A percentile compares a stretch with the other conserved stretches of the same genome.
Evolutionary conservation across 73 alveolate species (phyloP).

Genomic region (Paramecium octaurelia): DNA sequence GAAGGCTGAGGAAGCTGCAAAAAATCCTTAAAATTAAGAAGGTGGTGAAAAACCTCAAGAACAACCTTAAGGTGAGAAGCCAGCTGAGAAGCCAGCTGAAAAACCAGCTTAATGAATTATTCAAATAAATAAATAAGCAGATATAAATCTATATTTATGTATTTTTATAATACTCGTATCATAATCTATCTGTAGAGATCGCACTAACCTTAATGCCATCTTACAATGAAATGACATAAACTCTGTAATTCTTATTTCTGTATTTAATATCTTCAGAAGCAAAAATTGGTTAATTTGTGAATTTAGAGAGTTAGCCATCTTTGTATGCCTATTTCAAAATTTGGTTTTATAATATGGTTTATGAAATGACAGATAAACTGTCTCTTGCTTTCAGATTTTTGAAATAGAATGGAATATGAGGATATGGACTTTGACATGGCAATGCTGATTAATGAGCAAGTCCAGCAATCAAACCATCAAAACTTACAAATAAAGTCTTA

Average conservation of each 20-base stretch:
- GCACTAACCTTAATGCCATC: background rate
- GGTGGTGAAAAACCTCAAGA: slow-evolving; percentile 37
- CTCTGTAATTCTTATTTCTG: background rate
- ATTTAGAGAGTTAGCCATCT: background rate
- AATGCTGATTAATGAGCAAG: background rate
- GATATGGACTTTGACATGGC: slow-evolving; percentile 16
- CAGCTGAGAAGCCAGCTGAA: background rate
- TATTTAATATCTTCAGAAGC: background rate
- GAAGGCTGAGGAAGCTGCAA: background rate
- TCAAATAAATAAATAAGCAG: background rate
- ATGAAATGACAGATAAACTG: background rate
- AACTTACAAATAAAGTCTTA: background rate
- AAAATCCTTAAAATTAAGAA: background rate
- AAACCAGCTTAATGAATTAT: background rate
- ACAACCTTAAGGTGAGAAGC: background rate
- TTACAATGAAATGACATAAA: slow-evolving; percentile 13
- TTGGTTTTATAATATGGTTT: background rate
- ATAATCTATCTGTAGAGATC: background rate
- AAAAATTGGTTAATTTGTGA: background rate
- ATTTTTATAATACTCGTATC: background rate
- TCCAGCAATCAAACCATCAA: slow-evolving; percentile 27
- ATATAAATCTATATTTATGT: background rate
- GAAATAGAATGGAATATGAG: background rate
- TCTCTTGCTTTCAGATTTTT: background rate
- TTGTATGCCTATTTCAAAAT: background rate